These are phyloP conservation scores for Pseudocercospora fuligena DNA, from an alignment of 2,329 filamentous ascomycete species.

Conservation along the genomic window DNA sequence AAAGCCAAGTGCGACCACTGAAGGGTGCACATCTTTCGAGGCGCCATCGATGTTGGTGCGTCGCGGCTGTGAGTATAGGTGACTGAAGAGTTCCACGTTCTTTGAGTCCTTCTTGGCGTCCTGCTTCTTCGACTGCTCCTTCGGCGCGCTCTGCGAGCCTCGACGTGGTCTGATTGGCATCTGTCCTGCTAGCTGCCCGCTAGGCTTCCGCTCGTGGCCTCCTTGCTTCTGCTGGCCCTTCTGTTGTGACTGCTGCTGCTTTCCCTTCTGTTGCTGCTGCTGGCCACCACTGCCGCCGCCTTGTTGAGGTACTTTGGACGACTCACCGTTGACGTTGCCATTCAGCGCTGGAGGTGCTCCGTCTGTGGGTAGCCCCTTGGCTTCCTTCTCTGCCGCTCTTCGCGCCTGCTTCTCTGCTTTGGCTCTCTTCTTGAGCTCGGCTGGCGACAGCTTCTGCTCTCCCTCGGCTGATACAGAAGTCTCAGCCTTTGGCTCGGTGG, in stretches of 20 bases:
- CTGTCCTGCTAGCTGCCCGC: constrained; percentile 30
- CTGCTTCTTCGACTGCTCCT: constrained; percentile 54
- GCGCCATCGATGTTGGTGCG: constrained; percentile 65
- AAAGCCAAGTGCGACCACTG: constrained; percentile 81
- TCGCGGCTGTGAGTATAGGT: constrained; percentile 70
- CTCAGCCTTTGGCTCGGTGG: constrained; percentile 25
- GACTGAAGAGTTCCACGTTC: constrained; percentile 74
- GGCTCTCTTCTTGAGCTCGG: constrained; percentile 84
- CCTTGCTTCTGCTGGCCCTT: constrained; percentile 37
- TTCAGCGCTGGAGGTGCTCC: constrained; percentile 15
- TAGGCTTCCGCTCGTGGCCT: constrained; percentile 30
- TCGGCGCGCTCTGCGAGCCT: constrained; percentile 29
- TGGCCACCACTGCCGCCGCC: not conserved
- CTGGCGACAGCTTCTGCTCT: constrained; percentile 66
- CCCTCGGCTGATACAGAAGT: constrained; percentile 6
- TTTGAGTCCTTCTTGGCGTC: constrained; percentile 66
- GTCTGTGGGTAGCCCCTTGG: constrained; percentile 25
- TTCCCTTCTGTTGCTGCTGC: constrained; percentile 31
- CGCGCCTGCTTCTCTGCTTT: constrained; percentile 91
- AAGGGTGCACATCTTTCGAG: constrained; percentile 78
- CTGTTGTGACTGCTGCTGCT: constrained; percentile 39
- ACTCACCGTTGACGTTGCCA: constrained; percentile 25
- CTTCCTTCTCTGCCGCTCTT: constrained; percentile 60
- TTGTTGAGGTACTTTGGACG: constrained; percentile 25
- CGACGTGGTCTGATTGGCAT: constrained; percentile 39